Conservation (phyloP, 1,284 basidiomycete species). For the Mycosarcoma maydis region DNA sequence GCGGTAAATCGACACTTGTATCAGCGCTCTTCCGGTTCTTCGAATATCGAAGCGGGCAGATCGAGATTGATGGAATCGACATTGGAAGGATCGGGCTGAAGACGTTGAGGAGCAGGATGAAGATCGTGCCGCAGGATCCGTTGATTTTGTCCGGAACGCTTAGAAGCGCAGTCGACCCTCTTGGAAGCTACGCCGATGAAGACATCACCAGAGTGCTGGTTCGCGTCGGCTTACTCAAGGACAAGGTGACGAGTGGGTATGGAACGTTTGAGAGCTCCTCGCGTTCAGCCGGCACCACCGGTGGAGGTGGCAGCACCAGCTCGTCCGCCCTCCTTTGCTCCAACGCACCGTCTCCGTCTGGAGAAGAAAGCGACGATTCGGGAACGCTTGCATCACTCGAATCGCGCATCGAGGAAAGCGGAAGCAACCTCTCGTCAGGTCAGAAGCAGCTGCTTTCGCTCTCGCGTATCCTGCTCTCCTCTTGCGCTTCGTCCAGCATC, state of each 20-base stretch:
- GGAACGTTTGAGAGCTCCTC: constrained; percentile 18
- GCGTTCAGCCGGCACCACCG: too few relatives aligned
- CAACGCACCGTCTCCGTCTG: background rate
- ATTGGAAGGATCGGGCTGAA: constrained; percentile 69
- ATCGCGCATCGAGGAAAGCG: constrained; percentile 61
- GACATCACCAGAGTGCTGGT: constrained; percentile 63
- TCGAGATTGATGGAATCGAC: constrained; percentile 78
- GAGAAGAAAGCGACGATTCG: constrained; percentile 21
- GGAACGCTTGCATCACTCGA: constrained; percentile 58
- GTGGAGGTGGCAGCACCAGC: constrained; percentile 13
- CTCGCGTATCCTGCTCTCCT: constrained; percentile 64
- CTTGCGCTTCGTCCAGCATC: constrained; percentile 31
- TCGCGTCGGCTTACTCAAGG: constrained; percentile 60
- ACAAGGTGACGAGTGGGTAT: constrained; percentile 12
- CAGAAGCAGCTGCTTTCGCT: constrained; percentile 67
- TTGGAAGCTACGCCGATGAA: constrained; percentile 59
- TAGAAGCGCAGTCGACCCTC: constrained; percentile 66
- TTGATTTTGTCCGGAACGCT: constrained; percentile 66
- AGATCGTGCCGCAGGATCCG: constrained; percentile 65
- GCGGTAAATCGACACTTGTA: constrained; percentile 80
- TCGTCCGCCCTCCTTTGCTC: constrained; percentile 8
- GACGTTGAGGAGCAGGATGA: constrained; percentile 60
- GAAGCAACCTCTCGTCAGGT: constrained; percentile 63
- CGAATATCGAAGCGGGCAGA: constrained; percentile 73
- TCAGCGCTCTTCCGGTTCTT: constrained; percentile 79